A percentile compares a stretch with the other conserved stretches of the same genome.
Evolutionary conservation across 805 yeast genomes (phyloP).

Genomic region (Candida methanosorbosa): DNA sequence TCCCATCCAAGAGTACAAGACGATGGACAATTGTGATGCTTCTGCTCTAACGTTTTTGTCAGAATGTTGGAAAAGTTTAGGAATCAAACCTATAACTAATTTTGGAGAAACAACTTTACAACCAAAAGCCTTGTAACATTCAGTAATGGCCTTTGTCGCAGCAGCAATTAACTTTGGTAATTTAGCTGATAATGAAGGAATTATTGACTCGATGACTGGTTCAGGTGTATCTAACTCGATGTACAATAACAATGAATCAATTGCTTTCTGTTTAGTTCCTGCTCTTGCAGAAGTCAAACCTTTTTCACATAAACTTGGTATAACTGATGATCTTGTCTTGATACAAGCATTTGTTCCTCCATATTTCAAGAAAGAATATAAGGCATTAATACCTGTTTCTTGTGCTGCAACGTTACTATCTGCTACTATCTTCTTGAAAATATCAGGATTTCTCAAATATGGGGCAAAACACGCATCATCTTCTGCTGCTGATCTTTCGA

Average conservation of each 20-base stretch:
- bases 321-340: slow-evolving; percentile 32
- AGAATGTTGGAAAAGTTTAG: slow-evolving; percentile 73
- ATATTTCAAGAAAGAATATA: slow-evolving; percentile 44
- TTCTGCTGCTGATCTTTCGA: slow-evolving; percentile 45
- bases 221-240: slow-evolving; percentile 63
- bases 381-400: slow-evolving; percentile 62
- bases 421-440: slow-evolving; percentile 48
- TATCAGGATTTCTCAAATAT: slow-evolving; percentile 43
- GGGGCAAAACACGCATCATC: slow-evolving; percentile 46
- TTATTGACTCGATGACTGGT: slow-evolving; percentile 54
- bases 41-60: slow-evolving; percentile 82
- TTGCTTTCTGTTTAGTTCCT: slow-evolving; percentile 59
- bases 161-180: slow-evolving; percentile 77
- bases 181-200: slow-evolving; percentile 53
- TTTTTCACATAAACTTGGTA: slow-evolving; percentile 64
- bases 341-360: slow-evolving; percentile 40
- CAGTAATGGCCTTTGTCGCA: slow-evolving; percentile 44
- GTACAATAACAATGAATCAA: slow-evolving; percentile 51
- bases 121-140: slow-evolving; percentile 55
- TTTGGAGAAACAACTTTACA: slow-evolving; percentile 52
- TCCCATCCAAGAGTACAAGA: slow-evolving; percentile 70
- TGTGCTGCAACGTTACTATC: slow-evolving; percentile 91
- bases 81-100: slow-evolving; percentile 45
- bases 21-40: slow-evolving; percentile 59
- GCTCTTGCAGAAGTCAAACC: slow-evolving; percentile 70